Evolutionary conservation across 345 rosid genomes (phyloP).

Genomic region (Ceriops decandra): DNA sequence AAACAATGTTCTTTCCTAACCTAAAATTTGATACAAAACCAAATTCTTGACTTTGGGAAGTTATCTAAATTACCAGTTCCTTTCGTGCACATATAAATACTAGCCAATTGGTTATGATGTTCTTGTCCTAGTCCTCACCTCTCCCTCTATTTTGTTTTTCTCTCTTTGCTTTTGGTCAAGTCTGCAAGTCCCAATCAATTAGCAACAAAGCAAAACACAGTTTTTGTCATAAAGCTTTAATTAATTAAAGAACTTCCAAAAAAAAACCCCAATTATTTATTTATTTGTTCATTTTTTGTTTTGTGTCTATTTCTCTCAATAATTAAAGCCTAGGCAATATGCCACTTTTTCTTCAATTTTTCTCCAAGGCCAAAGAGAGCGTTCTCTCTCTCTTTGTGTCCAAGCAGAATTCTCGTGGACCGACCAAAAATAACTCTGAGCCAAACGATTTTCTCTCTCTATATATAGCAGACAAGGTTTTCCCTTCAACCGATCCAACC

Average conservation of each 20-base stretch:
- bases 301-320: not conserved
- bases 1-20: not conserved
- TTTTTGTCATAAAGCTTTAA: no score
- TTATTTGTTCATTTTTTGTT: no score
- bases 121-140: slow-evolving; percentile 9
- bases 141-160: not conserved
- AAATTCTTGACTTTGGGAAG: no score
- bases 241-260: no score
- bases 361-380: not conserved
- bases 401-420: not conserved
- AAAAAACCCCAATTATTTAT: no score
- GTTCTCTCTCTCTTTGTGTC: not conserved
- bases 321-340: not conserved
- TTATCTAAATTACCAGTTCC: no score
- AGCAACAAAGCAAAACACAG: no score
- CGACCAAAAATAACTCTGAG: not conserved
- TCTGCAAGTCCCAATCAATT: no score
- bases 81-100: not conserved
- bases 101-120: slow-evolving; percentile 5
- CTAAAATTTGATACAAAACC: not conserved
- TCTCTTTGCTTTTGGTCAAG: no score
- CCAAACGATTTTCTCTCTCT: not conserved
- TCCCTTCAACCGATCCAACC: slow-evolving; percentile 57
- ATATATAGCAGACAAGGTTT: slow-evolving; percentile 56
- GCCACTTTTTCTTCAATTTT: not conserved